Conservation (phyloP, 31 red algal genomes). For the Bonnemaisonia californica region DNA sequence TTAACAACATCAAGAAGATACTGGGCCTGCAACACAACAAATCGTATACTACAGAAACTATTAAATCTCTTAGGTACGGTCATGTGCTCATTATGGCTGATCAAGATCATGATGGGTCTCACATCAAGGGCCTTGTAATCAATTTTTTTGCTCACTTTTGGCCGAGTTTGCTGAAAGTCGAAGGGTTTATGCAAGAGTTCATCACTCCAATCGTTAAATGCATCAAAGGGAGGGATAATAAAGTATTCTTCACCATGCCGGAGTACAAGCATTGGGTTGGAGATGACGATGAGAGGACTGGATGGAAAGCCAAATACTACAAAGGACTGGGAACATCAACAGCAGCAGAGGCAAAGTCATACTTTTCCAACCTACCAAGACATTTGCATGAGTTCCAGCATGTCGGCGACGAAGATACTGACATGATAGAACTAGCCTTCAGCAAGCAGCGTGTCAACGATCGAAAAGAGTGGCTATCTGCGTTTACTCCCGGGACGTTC, state of each 20-base stretch:
- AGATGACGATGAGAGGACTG: conserved; percentile 30
- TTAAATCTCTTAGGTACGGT: conserved; percentile 94
- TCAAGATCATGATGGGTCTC: conserved; percentile 99
- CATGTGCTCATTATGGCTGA: conserved; percentile 99
- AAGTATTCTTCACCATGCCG: conserved; percentile 96
- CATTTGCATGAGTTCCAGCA: conserved; percentile 84
- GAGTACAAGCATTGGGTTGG: conserved; percentile 82
- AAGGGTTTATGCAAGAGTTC: conserved; percentile 96
- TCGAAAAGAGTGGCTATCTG: conserved; percentile 88
- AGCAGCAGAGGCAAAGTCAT: conserved; percentile 86
- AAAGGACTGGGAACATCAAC: conserved; percentile 98
- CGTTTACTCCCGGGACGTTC: conserved; percentile 78
- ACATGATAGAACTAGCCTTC: conserved; percentile 95
- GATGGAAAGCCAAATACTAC: conserved; percentile 97
- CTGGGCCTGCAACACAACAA: conserved; percentile 95
- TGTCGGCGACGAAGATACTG: conserved; percentile 49
- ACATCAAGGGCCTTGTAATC: conserved; percentile 99
- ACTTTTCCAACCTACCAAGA: conserved; percentile 87
- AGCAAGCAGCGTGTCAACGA: conserved; percentile 86
- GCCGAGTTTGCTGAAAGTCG: conserved; percentile 87
- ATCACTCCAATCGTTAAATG: conserved; percentile 98
- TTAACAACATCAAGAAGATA: conserved; percentile 97
- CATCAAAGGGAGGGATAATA: conserved; percentile 44
- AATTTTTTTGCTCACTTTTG: conserved; percentile 99
- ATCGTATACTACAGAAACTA: conserved; percentile 63